phyloP scores from a whole-genome alignment of 257 asterid genomes.

The Verbena officinalis region DNA sequence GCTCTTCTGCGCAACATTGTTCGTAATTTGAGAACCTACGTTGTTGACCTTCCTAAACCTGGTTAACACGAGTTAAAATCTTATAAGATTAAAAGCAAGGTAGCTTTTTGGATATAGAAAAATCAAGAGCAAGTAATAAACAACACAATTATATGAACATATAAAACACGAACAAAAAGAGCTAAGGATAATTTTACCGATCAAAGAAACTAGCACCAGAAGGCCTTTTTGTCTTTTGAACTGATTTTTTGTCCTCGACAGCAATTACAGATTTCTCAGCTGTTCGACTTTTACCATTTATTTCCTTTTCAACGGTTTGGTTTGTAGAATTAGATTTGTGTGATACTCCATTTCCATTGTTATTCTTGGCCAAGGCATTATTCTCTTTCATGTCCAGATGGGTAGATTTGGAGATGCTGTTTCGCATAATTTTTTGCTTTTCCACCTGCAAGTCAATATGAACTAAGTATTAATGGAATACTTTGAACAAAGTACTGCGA shows the following conservation, averaged over 20 bases:
- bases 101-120: no score
- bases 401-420: conserved; percentile 48
- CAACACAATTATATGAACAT: neutral
- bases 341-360: conserved; percentile 39
- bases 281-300: conserved; percentile 29
- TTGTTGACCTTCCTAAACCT: conserved; percentile 64
- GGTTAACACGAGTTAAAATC: conserved; percentile 27
- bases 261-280: conserved; percentile 41
- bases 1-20: conserved; percentile 37
- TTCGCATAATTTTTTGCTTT: conserved; percentile 75
- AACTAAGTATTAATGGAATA: conserved; percentile 10
- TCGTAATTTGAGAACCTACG: conserved; percentile 42
- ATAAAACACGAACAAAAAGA: conserved; percentile 18
- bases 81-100: no score
- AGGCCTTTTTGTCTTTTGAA: conserved; percentile 52
- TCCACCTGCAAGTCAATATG: conserved; percentile 62
- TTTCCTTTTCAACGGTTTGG: conserved; percentile 41
- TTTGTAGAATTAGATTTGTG: conserved; percentile 38
- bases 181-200: conserved; percentile 48
- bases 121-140: neutral
- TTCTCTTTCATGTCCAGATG: conserved; percentile 42
- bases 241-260: conserved; percentile 39
- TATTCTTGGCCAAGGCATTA: conserved; percentile 37
- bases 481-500: conserved; percentile 12
- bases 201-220: conserved; percentile 62